Conservation (phyloP, 257 asterid species). For the Gentiana straminea region DNA sequence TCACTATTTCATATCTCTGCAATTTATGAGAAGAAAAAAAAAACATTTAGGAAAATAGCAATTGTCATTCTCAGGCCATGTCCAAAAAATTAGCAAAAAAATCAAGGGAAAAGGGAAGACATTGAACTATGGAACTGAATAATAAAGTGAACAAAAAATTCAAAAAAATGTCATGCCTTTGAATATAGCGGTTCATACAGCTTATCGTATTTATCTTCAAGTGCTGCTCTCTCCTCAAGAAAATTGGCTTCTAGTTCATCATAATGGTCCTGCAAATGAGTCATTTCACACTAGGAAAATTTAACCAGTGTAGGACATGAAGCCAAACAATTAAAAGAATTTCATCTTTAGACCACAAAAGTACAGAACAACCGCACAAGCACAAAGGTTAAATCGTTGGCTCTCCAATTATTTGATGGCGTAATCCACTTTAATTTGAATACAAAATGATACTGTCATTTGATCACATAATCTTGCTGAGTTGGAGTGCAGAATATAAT, state of each 20-base stretch:
- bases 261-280: constrained; percentile 46
- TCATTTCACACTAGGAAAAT: neutral
- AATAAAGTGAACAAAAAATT: neutral
- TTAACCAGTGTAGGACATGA: neutral
- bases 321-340: neutral
- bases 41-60: neutral
- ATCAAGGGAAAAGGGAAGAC: neutral
- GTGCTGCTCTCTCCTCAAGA: constrained; percentile 63
- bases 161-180: constrained; percentile 24
- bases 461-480: too few species aligned
- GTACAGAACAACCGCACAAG: too few species aligned
- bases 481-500: too few species aligned
- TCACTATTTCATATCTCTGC: constrained; percentile 75
- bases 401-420: too few species aligned
- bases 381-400: too few species aligned
- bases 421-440: too few species aligned
- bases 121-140: neutral
- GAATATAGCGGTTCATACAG: constrained; percentile 58
- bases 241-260: constrained; percentile 69
- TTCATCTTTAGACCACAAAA: neutral
- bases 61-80: too few species aligned
- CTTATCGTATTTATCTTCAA: constrained; percentile 74
- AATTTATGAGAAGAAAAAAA: constrained; percentile 4
- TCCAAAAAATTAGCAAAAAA: neutral
- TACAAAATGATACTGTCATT: too few species aligned